Conservation (phyloP, 2,329 filamentous ascomycete species). For the Microsporum canis region DNA sequence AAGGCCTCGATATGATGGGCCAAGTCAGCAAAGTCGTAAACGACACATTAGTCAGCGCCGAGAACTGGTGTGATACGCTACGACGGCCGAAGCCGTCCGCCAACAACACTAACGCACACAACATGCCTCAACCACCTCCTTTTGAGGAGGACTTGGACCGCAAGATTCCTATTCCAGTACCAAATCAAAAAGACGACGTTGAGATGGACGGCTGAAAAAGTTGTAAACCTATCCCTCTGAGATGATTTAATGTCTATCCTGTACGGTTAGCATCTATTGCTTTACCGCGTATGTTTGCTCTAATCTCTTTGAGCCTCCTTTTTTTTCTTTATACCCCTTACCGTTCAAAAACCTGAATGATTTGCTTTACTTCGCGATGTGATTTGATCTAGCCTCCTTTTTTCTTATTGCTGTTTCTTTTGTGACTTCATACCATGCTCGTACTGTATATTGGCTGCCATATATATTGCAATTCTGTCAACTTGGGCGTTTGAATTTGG, state of each 20-base stretch:
- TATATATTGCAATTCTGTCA: not conserved
- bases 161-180: slow-evolving; percentile 15
- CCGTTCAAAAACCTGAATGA: not conserved
- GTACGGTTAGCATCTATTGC: not conserved
- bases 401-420: not conserved
- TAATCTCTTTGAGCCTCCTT: not conserved
- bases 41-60: slow-evolving; percentile 78
- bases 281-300: not conserved
- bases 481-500: not conserved
- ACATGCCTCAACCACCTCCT: not conserved
- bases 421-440: not conserved
- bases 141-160: slow-evolving; percentile 4
- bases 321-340: not conserved
- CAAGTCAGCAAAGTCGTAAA: slow-evolving; percentile 83
- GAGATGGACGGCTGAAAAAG: slow-evolving; percentile 26
- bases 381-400: not conserved
- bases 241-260: not conserved
- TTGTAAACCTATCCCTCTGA: slow-evolving; percentile 11
- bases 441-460: not conserved
- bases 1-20: slow-evolving; percentile 86
- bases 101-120: not conserved
- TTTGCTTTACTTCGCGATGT: not conserved
- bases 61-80: slow-evolving; percentile 77
- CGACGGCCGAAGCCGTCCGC: slow-evolving; percentile 39
- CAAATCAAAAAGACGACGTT: slow-evolving; percentile 20